A percentile compares a stretch with the other conserved stretches of the same genome.
These are phyloP conservation scores for Hymenoscyphus infarciens DNA, from an alignment of 2,329 filamentous ascomycete genomes.

Conservation along the genomic window DNA sequence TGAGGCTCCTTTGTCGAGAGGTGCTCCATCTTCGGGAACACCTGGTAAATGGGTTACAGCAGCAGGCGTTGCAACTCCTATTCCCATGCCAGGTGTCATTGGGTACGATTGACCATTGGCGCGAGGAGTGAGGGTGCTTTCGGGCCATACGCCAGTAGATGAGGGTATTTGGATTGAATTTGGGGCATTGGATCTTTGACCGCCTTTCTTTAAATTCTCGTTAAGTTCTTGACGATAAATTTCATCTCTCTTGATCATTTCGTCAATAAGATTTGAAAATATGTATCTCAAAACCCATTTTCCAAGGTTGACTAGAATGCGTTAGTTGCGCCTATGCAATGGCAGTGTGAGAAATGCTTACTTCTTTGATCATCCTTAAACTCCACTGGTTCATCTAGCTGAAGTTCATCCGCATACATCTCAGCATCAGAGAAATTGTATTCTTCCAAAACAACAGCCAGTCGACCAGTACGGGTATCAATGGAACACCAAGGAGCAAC, in stretches of 20 bases:
- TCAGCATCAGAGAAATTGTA: conserved; percentile 98
- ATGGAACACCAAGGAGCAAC: conserved; percentile 96
- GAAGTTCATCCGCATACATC: conserved; percentile 89
- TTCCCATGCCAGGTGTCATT: conserved; percentile 73
- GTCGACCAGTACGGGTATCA: conserved; percentile 85
- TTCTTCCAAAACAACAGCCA: conserved; percentile 87
- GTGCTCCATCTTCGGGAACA: conserved; percentile 46
- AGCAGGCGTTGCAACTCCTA: conserved; percentile 70
- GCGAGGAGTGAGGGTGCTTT: conserved; percentile 54
- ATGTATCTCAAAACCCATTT: conserved; percentile 95
- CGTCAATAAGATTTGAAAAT: conserved; percentile 83
- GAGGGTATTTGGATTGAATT: conserved; percentile 56
- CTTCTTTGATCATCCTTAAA: conserved; percentile 93
- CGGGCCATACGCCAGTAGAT: conserved; percentile 38
- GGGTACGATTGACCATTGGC: conserved; percentile 60
- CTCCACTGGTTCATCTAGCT: conserved; percentile 67
- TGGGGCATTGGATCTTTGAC: conserved; percentile 56
- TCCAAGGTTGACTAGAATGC: conserved; percentile 76
- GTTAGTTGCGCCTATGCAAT: conserved; percentile 27
- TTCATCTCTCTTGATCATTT: conserved; percentile 82
- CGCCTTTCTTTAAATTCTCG: conserved; percentile 55
- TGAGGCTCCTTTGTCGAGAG: conserved; percentile 53
- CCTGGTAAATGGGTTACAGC: conserved; percentile 41
- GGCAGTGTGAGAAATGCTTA: conserved; percentile 42
- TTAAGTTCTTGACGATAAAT: conserved; percentile 67